Evolutionary conservation across 2,329 filamentous ascomycete genomes (phyloP), one percentile per base, ranked within the genome.

Genomic region (Alternaria brassicae): DNA sequence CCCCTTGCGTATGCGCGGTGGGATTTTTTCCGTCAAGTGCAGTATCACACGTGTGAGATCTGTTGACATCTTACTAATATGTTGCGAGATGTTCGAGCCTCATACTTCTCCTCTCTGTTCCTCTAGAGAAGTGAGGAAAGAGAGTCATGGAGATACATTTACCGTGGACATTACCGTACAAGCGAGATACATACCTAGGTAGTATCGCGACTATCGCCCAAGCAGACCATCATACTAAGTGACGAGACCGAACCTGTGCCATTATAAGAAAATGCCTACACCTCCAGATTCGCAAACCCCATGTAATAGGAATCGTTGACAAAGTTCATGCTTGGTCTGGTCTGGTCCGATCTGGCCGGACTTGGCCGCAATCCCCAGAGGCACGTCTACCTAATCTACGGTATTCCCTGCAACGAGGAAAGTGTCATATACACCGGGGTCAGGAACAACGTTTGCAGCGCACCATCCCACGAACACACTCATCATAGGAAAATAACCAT

Each of bases 41-140:
- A 56, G 42, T 21, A 56, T 52, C 53, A 30, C 53, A 34, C 13
- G 44, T 34, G 44, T 48, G 44, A 36, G 21, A 48, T 48, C 28
- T 34, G 44, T n/a, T 19, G 8, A 15, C 19, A 15, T 34, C 13
- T 30, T 34, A n/a, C 44, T 25, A n/a, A 48, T 19, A 19, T 13
- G 28, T 48, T 34, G 30, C 30, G 17, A 34, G 44, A 19, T 10
- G 28, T 44, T 23, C 28, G 36, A 23, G 7, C 41, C 34, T 41
- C 39, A 7, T 17, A 13, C 28, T 34, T 42, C 13, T 42, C 19
- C 28, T 34, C 37, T 27, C 17, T 12, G 3, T 34, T 6, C n/a
- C 7, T 47, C 23, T 10, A 25, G 6, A 6, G 15, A 44, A 44
- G 30, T 30, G 27, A 17, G 13, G 6, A 36, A 36, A 15, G 32